phyloP scores from a whole-genome alignment of 73 alveolate species.

The Paramecium pentaurelia region DNA sequence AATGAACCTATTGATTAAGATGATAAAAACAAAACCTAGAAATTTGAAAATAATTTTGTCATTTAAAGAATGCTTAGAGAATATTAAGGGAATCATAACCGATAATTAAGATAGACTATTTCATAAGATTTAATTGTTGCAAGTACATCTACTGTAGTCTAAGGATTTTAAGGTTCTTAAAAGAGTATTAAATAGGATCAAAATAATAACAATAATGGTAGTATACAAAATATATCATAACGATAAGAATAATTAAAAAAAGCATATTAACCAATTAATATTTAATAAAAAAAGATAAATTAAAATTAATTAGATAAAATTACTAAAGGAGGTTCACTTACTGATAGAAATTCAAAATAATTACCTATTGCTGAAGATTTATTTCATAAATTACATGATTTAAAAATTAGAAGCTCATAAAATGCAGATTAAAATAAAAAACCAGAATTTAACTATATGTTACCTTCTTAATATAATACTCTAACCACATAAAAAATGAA shows the following conservation, averaged over 20 bases:
- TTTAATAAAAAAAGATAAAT: background rate
- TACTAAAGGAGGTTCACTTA: slow-evolving; percentile 34
- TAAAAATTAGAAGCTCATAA: background rate
- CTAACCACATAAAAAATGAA: background rate
- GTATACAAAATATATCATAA: background rate
- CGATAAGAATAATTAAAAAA: background rate
- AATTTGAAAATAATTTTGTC: background rate
- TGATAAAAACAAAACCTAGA: background rate
- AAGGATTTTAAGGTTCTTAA: slow-evolving; percentile 31
- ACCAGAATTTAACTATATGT: slow-evolving; percentile 29
- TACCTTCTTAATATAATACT: slow-evolving; percentile 32
- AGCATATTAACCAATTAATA: background rate
- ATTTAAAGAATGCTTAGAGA: slow-evolving; percentile 35
- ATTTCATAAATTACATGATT: background rate
- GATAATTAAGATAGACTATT: background rate
- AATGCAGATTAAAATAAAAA: background rate
- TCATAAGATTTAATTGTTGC: background rate
- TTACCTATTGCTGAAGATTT: slow-evolving; percentile 21
- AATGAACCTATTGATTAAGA: background rate
- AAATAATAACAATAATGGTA: slow-evolving; percentile 3
- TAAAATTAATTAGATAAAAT: slow-evolving; percentile 6
- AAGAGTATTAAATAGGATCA: background rate
- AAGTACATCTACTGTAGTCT: slow-evolving; percentile 23
- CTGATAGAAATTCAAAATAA: slow-evolving; percentile 7
- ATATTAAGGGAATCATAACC: background rate